Percentiles rank a stretch among this genome's conserved stretches.
Conservation (phyloP, 768 basidiomycete genomes). For the Mycena rosella region DNA sequence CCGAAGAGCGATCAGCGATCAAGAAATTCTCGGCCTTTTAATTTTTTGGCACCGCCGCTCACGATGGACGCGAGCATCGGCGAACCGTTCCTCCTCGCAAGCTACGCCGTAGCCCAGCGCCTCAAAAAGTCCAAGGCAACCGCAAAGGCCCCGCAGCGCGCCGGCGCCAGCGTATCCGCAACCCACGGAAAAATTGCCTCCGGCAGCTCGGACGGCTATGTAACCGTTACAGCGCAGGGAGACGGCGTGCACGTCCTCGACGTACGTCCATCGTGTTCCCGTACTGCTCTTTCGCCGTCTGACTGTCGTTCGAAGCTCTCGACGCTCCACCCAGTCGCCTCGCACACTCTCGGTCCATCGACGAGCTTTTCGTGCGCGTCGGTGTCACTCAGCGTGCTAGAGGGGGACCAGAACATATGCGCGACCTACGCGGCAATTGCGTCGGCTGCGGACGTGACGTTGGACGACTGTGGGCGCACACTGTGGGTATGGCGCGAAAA, state of each 20-base stretch:
- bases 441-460: conserved; percentile 58
- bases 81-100: conserved; percentile 57
- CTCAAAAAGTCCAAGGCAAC: conserved; percentile 34
- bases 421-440: conserved; percentile 70
- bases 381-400: conserved; percentile 53
- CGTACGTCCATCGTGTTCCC: conserved; percentile 55
- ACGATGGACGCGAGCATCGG: conserved; percentile 41
- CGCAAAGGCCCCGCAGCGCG: conserved; percentile 29
- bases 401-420: conserved; percentile 53
- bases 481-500: conserved; percentile 75
- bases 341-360: conserved; percentile 78
- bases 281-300: background rate
- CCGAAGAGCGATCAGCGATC: too few species aligned
- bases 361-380: conserved; percentile 72
- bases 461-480: conserved; percentile 59
- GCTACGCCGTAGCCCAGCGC: conserved; percentile 46
- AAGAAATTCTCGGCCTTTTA: too few species aligned
- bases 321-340: conserved; percentile 73
- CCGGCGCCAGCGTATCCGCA: conserved; percentile 48
- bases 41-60: background rate
- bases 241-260: conserved; percentile 85
- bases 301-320: conserved; percentile 59
- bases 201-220: conserved; percentile 64
- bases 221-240: conserved; percentile 75
- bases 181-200: conserved; percentile 47